Evolutionary conservation across 2,329 filamentous ascomycete genomes (phyloP).

Genomic region (Endothia cerciana): DNA sequence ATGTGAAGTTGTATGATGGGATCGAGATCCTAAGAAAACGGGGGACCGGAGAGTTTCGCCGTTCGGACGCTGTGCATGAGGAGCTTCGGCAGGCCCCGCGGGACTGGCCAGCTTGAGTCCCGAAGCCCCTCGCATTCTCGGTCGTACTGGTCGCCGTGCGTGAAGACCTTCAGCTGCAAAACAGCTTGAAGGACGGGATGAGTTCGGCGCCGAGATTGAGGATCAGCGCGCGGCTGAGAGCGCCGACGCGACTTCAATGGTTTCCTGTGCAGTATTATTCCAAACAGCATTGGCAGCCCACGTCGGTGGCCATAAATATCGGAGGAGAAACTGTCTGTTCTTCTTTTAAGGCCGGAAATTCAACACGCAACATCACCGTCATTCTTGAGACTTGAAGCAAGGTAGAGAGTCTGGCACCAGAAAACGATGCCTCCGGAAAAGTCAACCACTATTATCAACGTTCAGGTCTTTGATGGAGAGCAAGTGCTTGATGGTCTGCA

Average conservation of each 20-base stretch:
- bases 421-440: not conserved
- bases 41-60: not conserved
- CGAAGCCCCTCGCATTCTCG: not conserved
- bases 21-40: not conserved
- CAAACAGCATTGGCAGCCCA: too few species aligned
- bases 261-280: too few species aligned
- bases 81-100: not conserved
- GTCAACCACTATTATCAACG: constrained; percentile 4
- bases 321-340: too few species aligned
- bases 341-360: not conserved
- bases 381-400: not conserved
- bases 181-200: too few species aligned
- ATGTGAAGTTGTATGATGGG: not conserved
- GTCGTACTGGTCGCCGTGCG: too few species aligned
- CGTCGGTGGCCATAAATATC: too few species aligned
- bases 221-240: too few species aligned
- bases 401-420: not conserved
- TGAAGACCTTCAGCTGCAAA: too few species aligned
- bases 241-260: too few species aligned
- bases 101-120: not conserved
- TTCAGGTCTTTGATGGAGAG: constrained; percentile 5
- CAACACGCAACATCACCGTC: not conserved
- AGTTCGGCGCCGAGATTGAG: too few species aligned
- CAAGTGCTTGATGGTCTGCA: not conserved
- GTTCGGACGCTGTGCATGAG: not conserved